Base-by-base conservation (phyloP, 495 filamentous ascomycete species). In the Oidiodendron maius region DNA sequence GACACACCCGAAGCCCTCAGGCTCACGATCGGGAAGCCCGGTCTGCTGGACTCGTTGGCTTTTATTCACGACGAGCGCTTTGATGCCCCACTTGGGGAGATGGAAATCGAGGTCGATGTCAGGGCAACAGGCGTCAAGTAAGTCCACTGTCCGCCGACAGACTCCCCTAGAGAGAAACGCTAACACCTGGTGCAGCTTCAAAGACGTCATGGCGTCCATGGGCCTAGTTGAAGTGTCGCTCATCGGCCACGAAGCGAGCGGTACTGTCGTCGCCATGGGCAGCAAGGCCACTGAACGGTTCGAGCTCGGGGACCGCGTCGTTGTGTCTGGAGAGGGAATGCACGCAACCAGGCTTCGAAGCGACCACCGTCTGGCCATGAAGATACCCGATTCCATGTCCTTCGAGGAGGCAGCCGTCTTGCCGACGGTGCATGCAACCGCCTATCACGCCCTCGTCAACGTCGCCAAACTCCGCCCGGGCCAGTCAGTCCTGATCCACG, bases 401-500 rank as follows among this genome's bases (percentile, higher is more conserved):
- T 73, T 78, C 41, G 70, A 76, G 17, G 67, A 70, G 24, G 75
- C 71, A 2, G 76, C 75, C 0, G 72, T 72, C 9, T 55, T 84
- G 0, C 82, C 81, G 0, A 59, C 79, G 2, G 75, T 71, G 1
- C 82, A 72, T 46, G 56, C 60, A 38, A 82, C 80, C 0, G 81
- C 80, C 0, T 80, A 78, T 48, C 72, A 84, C 59, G 66, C 71
- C 0, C 38, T 76, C 11, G 47, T 74, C 28, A 66, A 74, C 23
- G 57, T 71, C 12, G 72, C 63, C 15, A 59, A 69, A 1, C 63
- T 75, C 1, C 51, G 47, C 4, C 62, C 69, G 9, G 78, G 69
- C 26, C 77, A 84, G 53, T 74, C 64, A 11, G 70, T 83, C 1
- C 67, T 85, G 13, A 77, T 85, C 36, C 77, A n/a, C n/a, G n/a